These are phyloP conservation scores for Lolium rigidum DNA, from an alignment of 176 grass and related monocot species.

Conservation along the genomic window DNA sequence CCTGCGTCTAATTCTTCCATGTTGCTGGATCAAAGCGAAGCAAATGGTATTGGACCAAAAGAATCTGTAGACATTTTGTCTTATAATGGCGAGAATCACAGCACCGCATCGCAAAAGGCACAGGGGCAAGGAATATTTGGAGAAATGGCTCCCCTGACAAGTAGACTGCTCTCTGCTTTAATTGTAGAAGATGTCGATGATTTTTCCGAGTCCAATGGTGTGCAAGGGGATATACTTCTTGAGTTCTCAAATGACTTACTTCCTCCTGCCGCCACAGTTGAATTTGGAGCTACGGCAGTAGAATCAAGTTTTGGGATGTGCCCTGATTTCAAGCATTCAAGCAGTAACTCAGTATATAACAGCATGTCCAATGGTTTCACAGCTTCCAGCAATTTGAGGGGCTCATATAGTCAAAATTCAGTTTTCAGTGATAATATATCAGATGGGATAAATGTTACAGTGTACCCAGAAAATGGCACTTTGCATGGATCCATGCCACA, in stretches of 20 bases:
- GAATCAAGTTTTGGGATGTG: slow-evolving; percentile 43
- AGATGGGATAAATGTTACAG: slow-evolving; percentile 38
- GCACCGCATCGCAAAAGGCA: slow-evolving; percentile 33
- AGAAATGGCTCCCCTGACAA: slow-evolving; percentile 60
- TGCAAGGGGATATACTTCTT: slow-evolving; percentile 41
- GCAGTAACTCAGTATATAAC: slow-evolving; percentile 36
- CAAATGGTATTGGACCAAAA: slow-evolving; percentile 37
- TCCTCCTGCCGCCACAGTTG: slow-evolving; percentile 45
- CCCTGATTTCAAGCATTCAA: slow-evolving; percentile 50
- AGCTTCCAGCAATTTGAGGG: slow-evolving; percentile 56
- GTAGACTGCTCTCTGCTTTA: slow-evolving; percentile 73
- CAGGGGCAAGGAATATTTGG: slow-evolving; percentile 54
- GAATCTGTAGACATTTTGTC: slow-evolving; percentile 46
- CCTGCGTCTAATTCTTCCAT: slow-evolving; percentile 43
- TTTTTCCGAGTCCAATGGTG: slow-evolving; percentile 40
- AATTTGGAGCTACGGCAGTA: slow-evolving; percentile 25
- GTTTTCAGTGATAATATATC: slow-evolving; percentile 53
- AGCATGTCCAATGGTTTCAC: slow-evolving; percentile 56
- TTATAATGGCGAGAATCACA: slow-evolving; percentile 33
- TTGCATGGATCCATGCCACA: slow-evolving; percentile 43
- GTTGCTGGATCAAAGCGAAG: slow-evolving; percentile 41
- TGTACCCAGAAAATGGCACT: slow-evolving; percentile 45
- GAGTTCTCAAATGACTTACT: slow-evolving; percentile 52
- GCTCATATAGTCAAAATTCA: slow-evolving; percentile 49
- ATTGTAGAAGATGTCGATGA: slow-evolving; percentile 69